Base-by-base conservation (phyloP, 1,139 yeast genomes). In the Wickerhamomyces sp. region DNA sequence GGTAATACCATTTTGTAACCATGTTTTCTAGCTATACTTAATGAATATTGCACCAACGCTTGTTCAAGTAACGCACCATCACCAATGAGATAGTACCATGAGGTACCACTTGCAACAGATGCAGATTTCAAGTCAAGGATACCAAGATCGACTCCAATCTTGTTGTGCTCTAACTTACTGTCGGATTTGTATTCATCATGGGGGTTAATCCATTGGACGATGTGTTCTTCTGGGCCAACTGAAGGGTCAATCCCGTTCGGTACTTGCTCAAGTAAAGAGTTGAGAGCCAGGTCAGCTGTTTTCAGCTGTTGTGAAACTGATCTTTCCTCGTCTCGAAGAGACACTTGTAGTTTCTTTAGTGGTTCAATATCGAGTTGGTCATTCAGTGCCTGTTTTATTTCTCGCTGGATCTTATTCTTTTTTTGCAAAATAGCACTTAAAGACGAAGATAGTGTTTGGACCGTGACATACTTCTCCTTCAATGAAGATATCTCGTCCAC, bases 61-160 rank as follows among this genome's bases (percentile, higher is more conserved):
- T 86, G 94, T 55, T 94, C 98, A 31, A 94, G 63, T 31, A 82
- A 65, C 0, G 97, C 97, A 9, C 95, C 97, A 48, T 86, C 95
- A 15, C 89, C 89, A 3, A 82, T 49, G 12, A 92, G 65, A 54
- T 86, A 94, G 60, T 90, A 92, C 83, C 95, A 90, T 1, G 96
- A 89, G 2, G 84, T 69, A 0, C 98, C 98, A 5, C 95, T 76
- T 0, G 87, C 76, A 31, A 74, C 67, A 0, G 97, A 68, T 0
- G 96, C 97, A 0, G 76, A 68, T 18, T 68, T 66, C 42, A 92
- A 74, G 46, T 94, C 94, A 34, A 89, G 64, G 19, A 92, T 63
- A 0, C 78, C 78, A 16, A 85, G 67, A 16, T 63, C 58, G 38
- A 71, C 77, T 28, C 84, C 88, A 15, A 94, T 81, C 3, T 58